Evolutionary conservation across 139 green algal species (phyloP).

Genomic region (Yamagishiella unicocca): DNA sequence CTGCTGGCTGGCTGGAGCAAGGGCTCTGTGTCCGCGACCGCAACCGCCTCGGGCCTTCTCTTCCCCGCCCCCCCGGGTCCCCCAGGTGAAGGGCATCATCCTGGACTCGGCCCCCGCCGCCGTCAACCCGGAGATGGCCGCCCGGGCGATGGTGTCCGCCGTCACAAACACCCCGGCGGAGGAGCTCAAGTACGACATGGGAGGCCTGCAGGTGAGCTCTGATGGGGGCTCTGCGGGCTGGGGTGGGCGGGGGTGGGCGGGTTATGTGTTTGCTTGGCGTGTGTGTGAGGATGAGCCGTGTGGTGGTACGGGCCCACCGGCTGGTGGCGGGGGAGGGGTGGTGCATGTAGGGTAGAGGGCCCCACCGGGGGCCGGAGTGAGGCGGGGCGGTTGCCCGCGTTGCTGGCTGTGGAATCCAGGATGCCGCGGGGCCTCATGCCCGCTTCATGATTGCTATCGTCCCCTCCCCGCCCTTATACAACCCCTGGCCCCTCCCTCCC

Average conservation of each 20-base stretch:
- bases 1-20: too few relatives aligned
- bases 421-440: too few relatives aligned
- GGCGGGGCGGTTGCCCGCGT: too few relatives aligned
- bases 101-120: conserved; percentile 53
- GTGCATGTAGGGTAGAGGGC: background rate
- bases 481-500: background rate
- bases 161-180: conserved; percentile 36
- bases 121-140: conserved; percentile 45
- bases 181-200: conserved; percentile 14
- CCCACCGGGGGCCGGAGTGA: too few relatives aligned
- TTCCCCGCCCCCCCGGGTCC: background rate
- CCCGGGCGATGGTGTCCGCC: conserved; percentile 33
- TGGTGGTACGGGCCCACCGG: too few relatives aligned
- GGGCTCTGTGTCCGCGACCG: too few relatives aligned
- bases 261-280: too few relatives aligned
- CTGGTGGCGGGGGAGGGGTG: background rate
- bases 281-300: too few relatives aligned
- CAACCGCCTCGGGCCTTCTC: background rate
- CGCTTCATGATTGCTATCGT: background rate
- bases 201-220: background rate
- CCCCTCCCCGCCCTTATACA: background rate
- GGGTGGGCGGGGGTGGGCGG: too few relatives aligned
- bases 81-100: conserved; percentile 48
- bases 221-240: too few relatives aligned
- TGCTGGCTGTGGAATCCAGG: too few relatives aligned